Evolutionary conservation across 805 yeast species (phyloP).

Genomic region (Hanseniaspora vineae): DNA sequence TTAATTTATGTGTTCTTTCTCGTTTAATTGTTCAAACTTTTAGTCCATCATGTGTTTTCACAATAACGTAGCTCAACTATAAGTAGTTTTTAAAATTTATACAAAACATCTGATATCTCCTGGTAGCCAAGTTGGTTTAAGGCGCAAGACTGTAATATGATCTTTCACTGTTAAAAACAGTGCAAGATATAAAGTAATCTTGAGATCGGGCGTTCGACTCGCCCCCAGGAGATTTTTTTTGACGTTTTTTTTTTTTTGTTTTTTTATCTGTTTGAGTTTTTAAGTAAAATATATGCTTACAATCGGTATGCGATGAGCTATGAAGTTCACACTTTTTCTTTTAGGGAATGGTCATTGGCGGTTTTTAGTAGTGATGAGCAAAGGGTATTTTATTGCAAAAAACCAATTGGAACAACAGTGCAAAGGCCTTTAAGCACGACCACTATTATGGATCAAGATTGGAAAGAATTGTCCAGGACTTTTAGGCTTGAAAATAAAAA

Average conservation of each 20-base stretch:
- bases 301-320: neutral
- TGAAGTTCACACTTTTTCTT: too few species aligned
- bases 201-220: conserved; percentile 12
- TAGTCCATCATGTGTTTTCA: too few species aligned
- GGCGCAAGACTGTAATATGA: conserved; percentile 5
- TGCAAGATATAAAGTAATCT: conserved; percentile 2
- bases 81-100: neutral
- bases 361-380: too few species aligned
- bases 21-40: too few species aligned
- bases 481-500: conserved; percentile 39
- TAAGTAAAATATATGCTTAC: too few species aligned
- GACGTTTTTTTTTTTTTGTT: neutral
- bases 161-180: neutral
- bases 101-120: neutral
- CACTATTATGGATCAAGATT: neutral
- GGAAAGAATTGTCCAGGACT: conserved; percentile 24
- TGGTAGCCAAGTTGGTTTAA: conserved; percentile 5
- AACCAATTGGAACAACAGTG: too few species aligned
- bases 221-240: conserved; percentile 12
- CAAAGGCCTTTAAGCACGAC: too few species aligned
- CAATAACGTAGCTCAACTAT: too few species aligned
- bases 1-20: too few species aligned
- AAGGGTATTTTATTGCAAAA: too few species aligned
- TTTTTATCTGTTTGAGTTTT: neutral
- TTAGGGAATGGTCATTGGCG: too few species aligned